Evolutionary conservation across 2,329 filamentous ascomycete species (phyloP).

Genomic region (Diplodia sapinea): DNA sequence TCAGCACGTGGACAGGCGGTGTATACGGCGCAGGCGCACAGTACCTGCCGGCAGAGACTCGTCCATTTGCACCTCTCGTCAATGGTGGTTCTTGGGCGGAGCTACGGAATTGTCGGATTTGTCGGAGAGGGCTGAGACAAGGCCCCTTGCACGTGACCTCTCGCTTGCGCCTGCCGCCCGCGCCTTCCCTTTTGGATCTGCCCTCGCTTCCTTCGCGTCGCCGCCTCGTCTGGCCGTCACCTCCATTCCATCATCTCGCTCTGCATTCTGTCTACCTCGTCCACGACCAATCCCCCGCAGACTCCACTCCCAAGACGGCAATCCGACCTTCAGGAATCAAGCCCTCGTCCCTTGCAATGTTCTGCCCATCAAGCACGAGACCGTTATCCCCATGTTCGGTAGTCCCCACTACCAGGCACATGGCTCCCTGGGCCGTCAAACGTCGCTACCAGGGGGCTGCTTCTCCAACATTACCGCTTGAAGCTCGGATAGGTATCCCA

Average conservation of each 20-base stretch:
- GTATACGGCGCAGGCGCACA: background rate
- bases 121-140: background rate
- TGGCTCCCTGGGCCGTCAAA: background rate
- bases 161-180: slow-evolving; percentile 1
- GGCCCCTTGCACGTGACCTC: slow-evolving; percentile 2
- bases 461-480: too few species aligned
- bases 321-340: slow-evolving; percentile 7
- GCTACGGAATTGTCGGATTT: slow-evolving; percentile 28
- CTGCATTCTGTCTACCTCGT: background rate
- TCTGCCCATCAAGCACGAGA: background rate
- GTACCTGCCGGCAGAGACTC: slow-evolving; percentile 25
- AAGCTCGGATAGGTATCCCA: too few species aligned
- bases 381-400: background rate
- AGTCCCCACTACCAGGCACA: background rate
- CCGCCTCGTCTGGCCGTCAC: background rate
- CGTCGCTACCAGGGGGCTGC: background rate
- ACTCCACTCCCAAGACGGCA: background rate
- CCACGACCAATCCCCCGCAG: too few species aligned
- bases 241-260: slow-evolving; percentile 7
- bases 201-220: background rate
- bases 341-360: background rate
- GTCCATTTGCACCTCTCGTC: slow-evolving; percentile 19
- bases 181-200: background rate
- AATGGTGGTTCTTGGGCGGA: slow-evolving; percentile 12
- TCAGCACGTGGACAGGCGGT: background rate